Conservation (phyloP, 495 filamentous ascomycete species). For the Aspergillus incahuasiensis region DNA sequence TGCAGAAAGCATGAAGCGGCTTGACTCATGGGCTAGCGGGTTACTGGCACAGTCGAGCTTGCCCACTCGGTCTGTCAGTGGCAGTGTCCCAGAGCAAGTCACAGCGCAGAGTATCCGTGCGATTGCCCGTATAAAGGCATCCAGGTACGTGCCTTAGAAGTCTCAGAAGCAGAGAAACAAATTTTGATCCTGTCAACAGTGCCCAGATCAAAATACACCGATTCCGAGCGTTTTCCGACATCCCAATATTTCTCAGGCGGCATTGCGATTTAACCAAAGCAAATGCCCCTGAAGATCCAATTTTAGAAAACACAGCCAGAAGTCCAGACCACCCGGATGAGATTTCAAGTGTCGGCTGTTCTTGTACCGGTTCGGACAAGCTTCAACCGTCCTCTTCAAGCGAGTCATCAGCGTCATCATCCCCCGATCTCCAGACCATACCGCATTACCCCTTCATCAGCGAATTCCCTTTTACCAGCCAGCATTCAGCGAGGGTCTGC, state of each 20-base stretch:
- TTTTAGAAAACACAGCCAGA: conserved; percentile 26
- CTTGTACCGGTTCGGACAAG: conserved; percentile 31
- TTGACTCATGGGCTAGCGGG: conserved; percentile 48
- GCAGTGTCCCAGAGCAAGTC: conserved; percentile 40
- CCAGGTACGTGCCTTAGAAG: conserved; percentile 36
- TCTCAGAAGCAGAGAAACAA: neutral
- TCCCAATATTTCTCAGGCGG: conserved; percentile 54
- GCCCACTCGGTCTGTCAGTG: conserved; percentile 37
- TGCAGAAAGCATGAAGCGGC: conserved; percentile 51
- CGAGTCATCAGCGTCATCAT: conserved; percentile 34
- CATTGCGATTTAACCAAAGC: conserved; percentile 52
- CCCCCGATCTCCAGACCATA: conserved; percentile 30
- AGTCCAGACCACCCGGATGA: conserved; percentile 21
- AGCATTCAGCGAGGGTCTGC: conserved; percentile 53
- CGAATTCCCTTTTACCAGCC: conserved; percentile 47
- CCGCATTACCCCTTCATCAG: conserved; percentile 30
- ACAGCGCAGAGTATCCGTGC: conserved; percentile 48
- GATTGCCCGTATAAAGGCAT: conserved; percentile 55
- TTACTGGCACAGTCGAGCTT: conserved; percentile 44
- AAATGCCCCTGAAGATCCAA: conserved; percentile 21
- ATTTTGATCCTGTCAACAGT: conserved; percentile 29
- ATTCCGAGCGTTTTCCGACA: conserved; percentile 56
- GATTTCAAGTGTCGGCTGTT: conserved; percentile 30
- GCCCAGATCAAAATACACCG: conserved; percentile 59
- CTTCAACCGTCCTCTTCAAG: conserved; percentile 32